Percentiles rank a stretch among this genome's conserved stretches.
Conservation (phyloP, 1,284 basidiomycete genomes). For the Moesziomyces sp. region DNA sequence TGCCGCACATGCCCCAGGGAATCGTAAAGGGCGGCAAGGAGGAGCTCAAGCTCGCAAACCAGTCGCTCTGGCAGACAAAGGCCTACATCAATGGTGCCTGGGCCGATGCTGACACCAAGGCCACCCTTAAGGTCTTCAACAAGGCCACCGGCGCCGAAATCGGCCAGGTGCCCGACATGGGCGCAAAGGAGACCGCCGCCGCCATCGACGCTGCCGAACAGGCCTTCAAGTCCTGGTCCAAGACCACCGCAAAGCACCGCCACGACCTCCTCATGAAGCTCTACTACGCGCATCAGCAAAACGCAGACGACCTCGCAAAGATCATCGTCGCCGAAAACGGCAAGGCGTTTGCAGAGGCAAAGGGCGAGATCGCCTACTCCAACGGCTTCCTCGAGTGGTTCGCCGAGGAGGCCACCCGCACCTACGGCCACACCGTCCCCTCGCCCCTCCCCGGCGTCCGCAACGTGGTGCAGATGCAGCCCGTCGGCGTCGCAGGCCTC, state of each 20-base stretch:
- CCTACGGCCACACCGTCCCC: constrained; percentile 81
- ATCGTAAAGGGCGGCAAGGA: constrained; percentile 64
- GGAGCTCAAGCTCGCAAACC: constrained; percentile 57
- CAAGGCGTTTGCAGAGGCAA: constrained; percentile 62
- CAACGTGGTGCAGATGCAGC: constrained; percentile 88
- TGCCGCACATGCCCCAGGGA: constrained; percentile 64
- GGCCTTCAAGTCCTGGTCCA: constrained; percentile 61
- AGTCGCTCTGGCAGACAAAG: constrained; percentile 51
- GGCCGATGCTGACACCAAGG: constrained; percentile 49
- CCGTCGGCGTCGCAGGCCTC: constrained; percentile 76
- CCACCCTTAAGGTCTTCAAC: constrained; percentile 62
- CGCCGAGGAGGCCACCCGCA: constrained; percentile 56
- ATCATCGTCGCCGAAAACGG: constrained; percentile 67
- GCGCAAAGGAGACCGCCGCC: constrained; percentile 48
- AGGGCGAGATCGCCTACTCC: constrained; percentile 64
- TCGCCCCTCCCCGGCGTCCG: constrained; percentile 78
- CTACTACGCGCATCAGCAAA: constrained; percentile 52
- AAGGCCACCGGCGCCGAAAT: constrained; percentile 64
- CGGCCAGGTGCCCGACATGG: constrained; percentile 61
- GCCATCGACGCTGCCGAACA: constrained; percentile 61
- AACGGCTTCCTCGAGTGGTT: constrained; percentile 67
- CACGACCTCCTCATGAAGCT: constrained; percentile 62
- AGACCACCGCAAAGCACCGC: constrained; percentile 62
- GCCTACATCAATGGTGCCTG: constrained; percentile 64
- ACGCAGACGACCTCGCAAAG: constrained; percentile 63